Conservation (phyloP, 2,329 filamentous ascomycete genomes). For the Neurospora sp. region DNA sequence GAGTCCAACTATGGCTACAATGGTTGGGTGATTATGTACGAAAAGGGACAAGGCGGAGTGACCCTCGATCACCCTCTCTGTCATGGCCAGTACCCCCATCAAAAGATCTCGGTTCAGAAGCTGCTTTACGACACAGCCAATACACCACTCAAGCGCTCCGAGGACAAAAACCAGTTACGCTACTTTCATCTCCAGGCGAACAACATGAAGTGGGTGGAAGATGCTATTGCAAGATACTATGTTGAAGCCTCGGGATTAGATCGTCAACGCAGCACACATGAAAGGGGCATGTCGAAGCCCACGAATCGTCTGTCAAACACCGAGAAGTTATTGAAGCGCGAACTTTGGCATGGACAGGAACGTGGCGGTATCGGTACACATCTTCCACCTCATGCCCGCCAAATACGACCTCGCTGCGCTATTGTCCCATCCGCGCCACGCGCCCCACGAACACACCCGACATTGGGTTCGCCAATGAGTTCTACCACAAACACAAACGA, state of each 20-base stretch:
- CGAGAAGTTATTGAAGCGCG: constrained; percentile 14
- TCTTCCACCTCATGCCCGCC: constrained; percentile 13
- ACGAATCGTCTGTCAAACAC: constrained; percentile 10
- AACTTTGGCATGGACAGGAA: constrained; percentile 17
- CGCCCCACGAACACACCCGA: background rate
- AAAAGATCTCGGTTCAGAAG: constrained; percentile 15
- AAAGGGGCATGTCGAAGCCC: constrained; percentile 3
- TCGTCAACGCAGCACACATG: constrained; percentile 5
- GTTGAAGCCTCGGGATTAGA: constrained; percentile 7
- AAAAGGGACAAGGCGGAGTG: constrained; percentile 12
- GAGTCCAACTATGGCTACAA: constrained; percentile 16
- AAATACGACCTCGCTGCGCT: constrained; percentile 15
- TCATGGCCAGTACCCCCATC: constrained; percentile 15
- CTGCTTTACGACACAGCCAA: constrained; percentile 12
- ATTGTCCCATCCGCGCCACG: constrained; percentile 9
- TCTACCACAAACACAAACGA: background rate
- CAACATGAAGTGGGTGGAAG: constrained; percentile 18
- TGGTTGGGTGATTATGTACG: constrained; percentile 14
- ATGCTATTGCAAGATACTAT: constrained; percentile 14
- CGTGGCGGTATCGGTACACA: constrained; percentile 11
- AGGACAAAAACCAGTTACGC: constrained; percentile 11
- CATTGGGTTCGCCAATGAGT: background rate
- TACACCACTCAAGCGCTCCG: constrained; percentile 10
- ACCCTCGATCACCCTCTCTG: constrained; percentile 11
- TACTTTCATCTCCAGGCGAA: constrained; percentile 17